A percentile compares a stretch with the other conserved stretches of the same genome.
Conservation (phyloP, 768 basidiomycete species). For the Russula emetica region DNA sequence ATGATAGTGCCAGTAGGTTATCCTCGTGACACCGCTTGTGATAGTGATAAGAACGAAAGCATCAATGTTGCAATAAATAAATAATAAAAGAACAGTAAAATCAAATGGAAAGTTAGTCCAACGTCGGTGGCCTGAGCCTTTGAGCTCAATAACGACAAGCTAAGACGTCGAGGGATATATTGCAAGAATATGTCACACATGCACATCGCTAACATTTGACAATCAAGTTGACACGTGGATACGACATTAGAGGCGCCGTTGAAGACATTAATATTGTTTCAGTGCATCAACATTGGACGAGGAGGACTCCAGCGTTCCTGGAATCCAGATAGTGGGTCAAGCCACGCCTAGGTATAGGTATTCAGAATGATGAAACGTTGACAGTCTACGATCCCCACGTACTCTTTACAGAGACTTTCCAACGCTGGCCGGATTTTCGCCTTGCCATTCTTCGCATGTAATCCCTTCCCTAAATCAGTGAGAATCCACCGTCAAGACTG, state of each 20-base stretch:
- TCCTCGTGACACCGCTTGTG: too few species aligned
- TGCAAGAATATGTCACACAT: neutral
- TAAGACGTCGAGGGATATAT: neutral
- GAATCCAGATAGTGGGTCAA: slow-evolving; percentile 1
- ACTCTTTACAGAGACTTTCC: neutral
- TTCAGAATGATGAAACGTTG: neutral
- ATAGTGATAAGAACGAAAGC: too few species aligned
- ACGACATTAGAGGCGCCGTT: neutral
- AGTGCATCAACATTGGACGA: slow-evolving; percentile 3
- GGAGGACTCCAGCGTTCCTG: slow-evolving; percentile 13
- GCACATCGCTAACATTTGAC: neutral
- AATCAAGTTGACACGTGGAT: neutral
- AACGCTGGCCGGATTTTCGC: slow-evolving; percentile 18
- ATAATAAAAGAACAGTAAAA: too few species aligned
- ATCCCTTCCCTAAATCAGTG: neutral
- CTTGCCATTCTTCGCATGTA: slow-evolving; percentile 5
- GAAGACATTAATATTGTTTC: too few species aligned
- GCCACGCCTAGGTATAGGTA: slow-evolving; percentile 3
- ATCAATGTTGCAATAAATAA: too few species aligned
- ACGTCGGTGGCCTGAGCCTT: too few species aligned
- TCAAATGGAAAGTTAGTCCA: too few species aligned
- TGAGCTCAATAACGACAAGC: too few species aligned
- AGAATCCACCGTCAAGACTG: neutral
- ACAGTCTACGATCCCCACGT: neutral
- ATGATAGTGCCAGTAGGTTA: too few species aligned